Base-by-base conservation (phyloP, 208 protist species). In the Crithidia fasciculata region DNA sequence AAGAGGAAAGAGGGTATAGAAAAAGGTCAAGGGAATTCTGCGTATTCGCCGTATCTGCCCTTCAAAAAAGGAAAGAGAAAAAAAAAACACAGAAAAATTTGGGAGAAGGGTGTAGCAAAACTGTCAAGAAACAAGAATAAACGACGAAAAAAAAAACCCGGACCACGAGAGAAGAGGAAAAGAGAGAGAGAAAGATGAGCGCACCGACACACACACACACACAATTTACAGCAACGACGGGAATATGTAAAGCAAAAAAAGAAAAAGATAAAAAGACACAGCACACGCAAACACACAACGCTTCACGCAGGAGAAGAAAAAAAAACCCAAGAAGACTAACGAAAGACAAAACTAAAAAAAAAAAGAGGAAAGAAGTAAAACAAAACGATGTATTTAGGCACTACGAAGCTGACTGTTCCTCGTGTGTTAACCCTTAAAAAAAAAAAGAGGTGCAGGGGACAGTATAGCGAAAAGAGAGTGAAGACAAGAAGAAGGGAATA, bases 41-140 rank as follows among this genome's bases (percentile, higher is more conserved):
- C 28, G 28, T 28, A 28, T 28, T 28, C 28, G 28, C 28, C 28
- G 28, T 28, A 28, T 28, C 28, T 28, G 28, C 28, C 28, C 28
- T 28, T 28, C 28, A 28, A 6, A 59, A 59, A 15, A 5, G 45
- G n/a, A 69, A 56, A 69, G 59, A 69, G 12, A 69, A 69, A 18
- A 58, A 59, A 19, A 36, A 59, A 59, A 40, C 50, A 69, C 8
- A 69, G 45, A 59, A 57, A 59, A 59, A 69, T 4, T 59, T 59
- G 15, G 49, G 19, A 40, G 28, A 18, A 40, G 40, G 28, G 55
- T 8, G 28, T 8, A 56, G 52, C 7, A n/a, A n/a, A 56, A 28
- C 8, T n/a, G 13, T 56, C 8, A 56, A 5, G 16, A 56, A 56
- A 56, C 10, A 56, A 56, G 18, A 10, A 58, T 28, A 56, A 56